Evolutionary conservation across 2,329 filamentous ascomycete species (phyloP).

Genomic region (Talaromyces sp.): DNA sequence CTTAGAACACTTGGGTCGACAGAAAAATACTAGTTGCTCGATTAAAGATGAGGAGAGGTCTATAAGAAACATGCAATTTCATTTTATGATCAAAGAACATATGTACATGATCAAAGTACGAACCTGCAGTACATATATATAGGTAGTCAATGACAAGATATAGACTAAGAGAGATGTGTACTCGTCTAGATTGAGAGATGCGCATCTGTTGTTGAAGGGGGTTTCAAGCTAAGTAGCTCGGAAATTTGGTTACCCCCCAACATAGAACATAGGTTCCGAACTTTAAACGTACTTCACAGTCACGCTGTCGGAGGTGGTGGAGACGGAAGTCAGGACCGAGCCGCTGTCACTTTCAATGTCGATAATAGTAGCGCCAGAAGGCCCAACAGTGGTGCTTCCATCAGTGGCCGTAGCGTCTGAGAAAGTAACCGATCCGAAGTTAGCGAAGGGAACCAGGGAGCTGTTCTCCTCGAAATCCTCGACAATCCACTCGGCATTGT

Average conservation of each 20-base stretch:
- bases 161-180: too few relatives aligned
- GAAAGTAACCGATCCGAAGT: constrained; percentile 38
- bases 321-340: constrained; percentile 38
- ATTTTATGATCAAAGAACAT: too few relatives aligned
- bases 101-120: too few relatives aligned
- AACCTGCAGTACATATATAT: too few relatives aligned
- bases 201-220: too few relatives aligned
- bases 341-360: constrained; percentile 48
- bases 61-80: too few relatives aligned
- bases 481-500: constrained; percentile 66
- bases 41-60: too few relatives aligned
- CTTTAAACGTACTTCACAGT: constrained; percentile 30
- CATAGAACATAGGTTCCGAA: background rate
- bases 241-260: background rate
- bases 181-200: too few relatives aligned
- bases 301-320: constrained; percentile 22
- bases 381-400: constrained; percentile 32
- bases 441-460: constrained; percentile 7
- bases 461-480: constrained; percentile 34
- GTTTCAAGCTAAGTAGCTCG: too few relatives aligned
- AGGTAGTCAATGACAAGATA: too few relatives aligned
- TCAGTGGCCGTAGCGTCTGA: constrained; percentile 41
- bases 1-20: too few relatives aligned
- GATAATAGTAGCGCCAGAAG: constrained; percentile 45
- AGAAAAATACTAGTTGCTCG: too few relatives aligned